A percentile compares a stretch with the other conserved stretches of the same genome.
Conservation (phyloP, 306 rosid species). For the Acmispon strigosus region DNA sequence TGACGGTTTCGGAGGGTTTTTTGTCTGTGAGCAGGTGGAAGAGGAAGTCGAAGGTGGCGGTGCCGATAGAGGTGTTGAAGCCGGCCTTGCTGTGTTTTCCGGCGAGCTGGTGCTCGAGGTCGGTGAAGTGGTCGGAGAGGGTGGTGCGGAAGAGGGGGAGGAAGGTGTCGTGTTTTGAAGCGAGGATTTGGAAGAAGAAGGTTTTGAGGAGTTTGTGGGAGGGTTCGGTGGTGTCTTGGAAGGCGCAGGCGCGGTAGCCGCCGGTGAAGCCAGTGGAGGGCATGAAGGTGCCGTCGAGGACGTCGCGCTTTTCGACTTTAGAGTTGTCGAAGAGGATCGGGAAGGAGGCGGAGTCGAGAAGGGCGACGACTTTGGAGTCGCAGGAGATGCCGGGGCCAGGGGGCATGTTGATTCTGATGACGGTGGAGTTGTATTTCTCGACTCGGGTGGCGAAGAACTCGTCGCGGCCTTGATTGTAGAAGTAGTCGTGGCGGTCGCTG, state of each 20-base stretch:
- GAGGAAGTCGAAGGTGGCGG: conserved; percentile 33
- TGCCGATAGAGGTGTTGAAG: conserved; percentile 37
- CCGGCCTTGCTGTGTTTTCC: conserved; percentile 11
- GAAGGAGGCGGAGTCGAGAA: conserved; percentile 59
- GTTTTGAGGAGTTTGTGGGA: conserved; percentile 43
- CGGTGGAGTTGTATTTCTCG: conserved; percentile 47
- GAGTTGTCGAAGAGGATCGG: conserved; percentile 54
- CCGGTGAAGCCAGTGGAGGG: conserved; percentile 62
- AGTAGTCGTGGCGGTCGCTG: conserved; percentile 55
- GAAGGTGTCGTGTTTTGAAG: conserved; percentile 35
- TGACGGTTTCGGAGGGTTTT: conserved; percentile 14
- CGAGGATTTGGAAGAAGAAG: conserved; percentile 35
- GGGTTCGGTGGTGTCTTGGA: conserved; percentile 57
- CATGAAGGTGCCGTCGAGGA: conserved; percentile 81
- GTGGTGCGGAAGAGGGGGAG: conserved; percentile 33
- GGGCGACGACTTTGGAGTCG: conserved; percentile 45
- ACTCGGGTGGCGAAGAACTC: conserved; percentile 41
- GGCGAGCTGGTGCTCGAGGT: conserved; percentile 32
- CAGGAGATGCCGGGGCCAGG: conserved; percentile 65
- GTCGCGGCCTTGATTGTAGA: conserved; percentile 66
- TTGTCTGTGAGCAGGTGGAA: conserved; percentile 40
- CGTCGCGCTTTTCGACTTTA: conserved; percentile 55
- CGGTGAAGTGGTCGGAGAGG: conserved; percentile 35
- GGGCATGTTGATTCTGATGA: conserved; percentile 70
- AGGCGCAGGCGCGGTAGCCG: conserved; percentile 60